Evolutionary conservation across 495 filamentous ascomycete genomes (phyloP).

Genomic region (Hypomontagnella submonticulosa): DNA sequence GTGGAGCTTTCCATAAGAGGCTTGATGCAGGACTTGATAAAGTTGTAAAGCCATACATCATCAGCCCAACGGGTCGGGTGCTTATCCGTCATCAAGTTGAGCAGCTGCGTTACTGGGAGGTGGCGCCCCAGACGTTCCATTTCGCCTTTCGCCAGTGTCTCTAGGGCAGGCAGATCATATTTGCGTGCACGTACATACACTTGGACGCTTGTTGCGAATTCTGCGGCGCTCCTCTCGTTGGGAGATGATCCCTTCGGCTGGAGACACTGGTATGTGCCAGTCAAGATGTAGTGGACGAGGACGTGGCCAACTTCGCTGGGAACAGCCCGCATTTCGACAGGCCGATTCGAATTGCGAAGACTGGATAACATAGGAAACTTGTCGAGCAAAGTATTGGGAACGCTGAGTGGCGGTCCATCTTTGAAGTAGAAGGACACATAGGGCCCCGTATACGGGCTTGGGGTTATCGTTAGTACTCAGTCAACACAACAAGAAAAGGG

Average conservation of each 20-base stretch:
- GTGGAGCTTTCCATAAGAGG: slow-evolving; percentile 1
- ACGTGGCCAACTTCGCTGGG: slow-evolving; percentile 44
- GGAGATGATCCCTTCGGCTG: slow-evolving; percentile 13
- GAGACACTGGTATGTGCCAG: slow-evolving; percentile 29
- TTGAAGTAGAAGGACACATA: slow-evolving; percentile 31
- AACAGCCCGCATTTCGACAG: slow-evolving; percentile 21
- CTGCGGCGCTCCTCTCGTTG: slow-evolving; percentile 13
- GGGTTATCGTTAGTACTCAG: slow-evolving; percentile 23
- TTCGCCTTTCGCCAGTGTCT: slow-evolving; percentile 20
- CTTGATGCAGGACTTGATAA: slow-evolving; percentile 17
- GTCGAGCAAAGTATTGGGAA: slow-evolving; percentile 32
- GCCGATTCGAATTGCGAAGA: slow-evolving; percentile 7
- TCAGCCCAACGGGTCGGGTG: background rate
- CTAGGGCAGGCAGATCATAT: slow-evolving; percentile 16
- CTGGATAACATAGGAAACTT: slow-evolving; percentile 23
- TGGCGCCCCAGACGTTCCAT: slow-evolving; percentile 27
- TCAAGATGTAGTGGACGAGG: slow-evolving; percentile 47
- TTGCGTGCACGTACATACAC: slow-evolving; percentile 23
- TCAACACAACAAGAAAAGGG: no score
- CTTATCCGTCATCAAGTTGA: slow-evolving; percentile 17
- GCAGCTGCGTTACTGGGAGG: slow-evolving; percentile 15
- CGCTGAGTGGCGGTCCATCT: slow-evolving; percentile 20
- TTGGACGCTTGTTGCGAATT: slow-evolving; percentile 29
- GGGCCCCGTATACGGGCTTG: slow-evolving; percentile 44
- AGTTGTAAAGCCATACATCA: slow-evolving; percentile 27